These are phyloP conservation scores for Tylopilus sp. DNA, from an alignment of 768 basidiomycete genomes.

Conservation along the genomic window DNA sequence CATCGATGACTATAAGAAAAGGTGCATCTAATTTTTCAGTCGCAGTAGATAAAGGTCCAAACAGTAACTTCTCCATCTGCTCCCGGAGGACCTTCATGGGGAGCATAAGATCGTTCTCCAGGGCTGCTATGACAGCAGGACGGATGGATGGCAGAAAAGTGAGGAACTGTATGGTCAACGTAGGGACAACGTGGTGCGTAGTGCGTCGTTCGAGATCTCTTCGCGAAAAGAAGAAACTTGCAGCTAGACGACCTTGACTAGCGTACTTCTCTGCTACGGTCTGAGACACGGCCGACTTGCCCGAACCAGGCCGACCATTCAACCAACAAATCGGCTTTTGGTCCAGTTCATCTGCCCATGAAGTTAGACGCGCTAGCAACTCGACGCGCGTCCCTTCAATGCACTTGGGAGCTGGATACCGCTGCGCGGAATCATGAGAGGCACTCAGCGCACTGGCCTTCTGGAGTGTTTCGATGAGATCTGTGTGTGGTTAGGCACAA, in stretches of 20 bases:
- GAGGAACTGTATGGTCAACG: conserved; percentile 32
- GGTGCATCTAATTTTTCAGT: conserved; percentile 8
- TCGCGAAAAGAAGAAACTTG: conserved; percentile 37
- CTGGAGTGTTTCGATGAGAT: conserved; percentile 10
- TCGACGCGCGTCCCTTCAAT: conserved; percentile 23
- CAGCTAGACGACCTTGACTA: conserved; percentile 23
- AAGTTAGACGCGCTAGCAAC: conserved; percentile 12
- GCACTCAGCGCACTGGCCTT: conserved; percentile 19
- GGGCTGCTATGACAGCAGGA: conserved; percentile 18
- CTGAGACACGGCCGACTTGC: conserved; percentile 30
- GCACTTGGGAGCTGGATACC: conserved; percentile 20
- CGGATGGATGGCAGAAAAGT: conserved; percentile 19
- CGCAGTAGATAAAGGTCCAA: conserved; percentile 16
- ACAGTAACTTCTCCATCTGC: conserved; percentile 27
- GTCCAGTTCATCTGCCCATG: conserved; percentile 13
- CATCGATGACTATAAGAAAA: conserved; percentile 21
- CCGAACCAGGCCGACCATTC: conserved; percentile 25
- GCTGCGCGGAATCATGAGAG: conserved; percentile 18
- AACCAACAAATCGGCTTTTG: conserved; percentile 21
- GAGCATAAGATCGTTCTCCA: conserved; percentile 26
- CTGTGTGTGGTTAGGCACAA: background rate
- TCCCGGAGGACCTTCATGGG: conserved; percentile 28
- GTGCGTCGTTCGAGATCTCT: conserved; percentile 23
- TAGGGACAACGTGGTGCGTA: conserved; percentile 26
- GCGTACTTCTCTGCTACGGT: conserved; percentile 29